A percentile compares a stretch with the other conserved stretches of the same genome.
These are phyloP conservation scores for Garcia nutans DNA, from an alignment of 345 rosid genomes.

Conservation along the genomic window DNA sequence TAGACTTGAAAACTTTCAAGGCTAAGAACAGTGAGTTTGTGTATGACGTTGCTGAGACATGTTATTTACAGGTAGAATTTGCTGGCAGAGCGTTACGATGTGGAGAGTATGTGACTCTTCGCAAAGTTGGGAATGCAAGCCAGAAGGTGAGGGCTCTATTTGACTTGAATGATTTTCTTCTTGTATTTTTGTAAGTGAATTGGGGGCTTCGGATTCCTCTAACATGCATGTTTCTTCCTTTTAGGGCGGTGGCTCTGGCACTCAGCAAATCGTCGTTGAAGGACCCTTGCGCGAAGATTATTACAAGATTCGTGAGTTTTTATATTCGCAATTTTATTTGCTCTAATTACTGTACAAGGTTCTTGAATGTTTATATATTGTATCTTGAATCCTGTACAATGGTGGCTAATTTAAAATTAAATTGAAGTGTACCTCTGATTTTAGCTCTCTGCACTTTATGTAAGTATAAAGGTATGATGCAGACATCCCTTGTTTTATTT, in stretches of 20 bases:
- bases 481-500: too few species aligned
- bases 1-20: not conserved
- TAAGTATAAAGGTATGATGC: too few species aligned
- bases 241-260: conserved; percentile 78
- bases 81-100: conserved; percentile 91
- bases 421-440: too few species aligned
- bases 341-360: conserved; percentile 32
- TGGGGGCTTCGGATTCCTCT: not conserved
- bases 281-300: conserved; percentile 95
- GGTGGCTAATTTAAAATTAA: not conserved
- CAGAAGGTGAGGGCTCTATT: conserved; percentile 59
- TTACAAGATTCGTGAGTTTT: conserved; percentile 76
- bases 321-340: conserved; percentile 89
- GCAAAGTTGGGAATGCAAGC: conserved; percentile 70
- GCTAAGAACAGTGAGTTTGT: not conserved
- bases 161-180: not conserved
- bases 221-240: conserved; percentile 1
- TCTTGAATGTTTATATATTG: not conserved
- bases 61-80: conserved; percentile 69
- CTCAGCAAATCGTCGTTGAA: conserved; percentile 85
- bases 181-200: not conserved
- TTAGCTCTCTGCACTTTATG: not conserved
- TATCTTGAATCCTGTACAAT: not conserved
- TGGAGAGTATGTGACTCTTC: conserved; percentile 81
- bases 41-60: not conserved